Base-by-base conservation (phyloP, 768 basidiomycete species). In the Gymnopilus junonius region DNA sequence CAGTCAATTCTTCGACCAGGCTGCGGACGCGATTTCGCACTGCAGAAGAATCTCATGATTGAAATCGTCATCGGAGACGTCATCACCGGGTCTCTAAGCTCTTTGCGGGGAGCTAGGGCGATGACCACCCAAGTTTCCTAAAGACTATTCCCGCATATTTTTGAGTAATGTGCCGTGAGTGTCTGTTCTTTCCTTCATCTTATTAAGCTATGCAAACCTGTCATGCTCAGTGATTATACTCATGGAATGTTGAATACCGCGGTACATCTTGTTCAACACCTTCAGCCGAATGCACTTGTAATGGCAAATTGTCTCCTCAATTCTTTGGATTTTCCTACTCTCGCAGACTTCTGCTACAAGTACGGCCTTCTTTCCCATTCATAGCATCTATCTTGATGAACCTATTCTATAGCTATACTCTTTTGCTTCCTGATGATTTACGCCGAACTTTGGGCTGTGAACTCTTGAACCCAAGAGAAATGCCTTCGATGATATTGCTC, bases 101-200 rank as follows among this genome's bases (percentile, higher is more conserved):
- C 10, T 43, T 68, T 42, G 12, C 4, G 69, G 67, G 12, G 69
- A 70, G 21, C 32, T 70, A 25, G 69, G 63, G 3, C 34, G 43
- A 8, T 39, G 69, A 3, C 66, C 67, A 20, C 34, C 50, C 3
- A 43, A 37, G 5, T 64, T 66, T 25, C 69, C 69, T 1, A 66
- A 58, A 40, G 57, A 54, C 29, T 70, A 66, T 40, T 56, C 65
- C 4, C 55, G 67, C 7, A 66, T 70, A 60, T 70, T 65, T 43
- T 31, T 70, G 39, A 70, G 66, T 51, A 70, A 70, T 48, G 65
- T 67, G 31, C 69, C 69, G 67, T 70, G 54, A 57, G 67, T 61
- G 10, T 21, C 15, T 14, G 34, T 61, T 23, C 17, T 15, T 58
- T 15, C 37, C 25, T 15, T 40, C 5, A 27, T 21, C 8, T 34